Evolutionary conservation across 768 basidiomycete genomes (phyloP).

Genomic region (Leccinum variicolor): DNA sequence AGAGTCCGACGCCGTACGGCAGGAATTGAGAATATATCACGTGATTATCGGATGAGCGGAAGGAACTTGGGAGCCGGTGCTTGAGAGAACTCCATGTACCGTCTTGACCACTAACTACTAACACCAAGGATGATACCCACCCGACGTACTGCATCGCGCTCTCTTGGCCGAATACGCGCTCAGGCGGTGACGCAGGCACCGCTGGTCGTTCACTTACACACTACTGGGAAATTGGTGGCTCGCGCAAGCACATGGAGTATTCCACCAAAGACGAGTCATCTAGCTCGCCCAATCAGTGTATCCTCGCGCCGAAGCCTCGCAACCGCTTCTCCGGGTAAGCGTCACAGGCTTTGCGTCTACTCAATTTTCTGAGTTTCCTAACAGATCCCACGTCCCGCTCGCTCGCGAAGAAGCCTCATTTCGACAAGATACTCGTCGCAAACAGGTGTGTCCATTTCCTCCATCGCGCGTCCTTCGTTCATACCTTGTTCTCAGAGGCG

Average conservation of each 20-base stretch:
- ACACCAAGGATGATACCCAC: slow-evolving; percentile 28
- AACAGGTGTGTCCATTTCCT: slow-evolving; percentile 51
- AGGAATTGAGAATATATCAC: slow-evolving; percentile 18
- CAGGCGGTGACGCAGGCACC: slow-evolving; percentile 10
- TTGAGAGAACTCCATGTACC: neutral
- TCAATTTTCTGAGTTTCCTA: neutral
- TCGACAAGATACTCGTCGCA: slow-evolving; percentile 89
- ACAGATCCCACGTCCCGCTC: slow-evolving; percentile 1
- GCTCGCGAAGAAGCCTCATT: slow-evolving; percentile 48
- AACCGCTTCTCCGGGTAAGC: slow-evolving; percentile 17
- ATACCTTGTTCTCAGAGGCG: slow-evolving; percentile 54
- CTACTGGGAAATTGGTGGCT: slow-evolving; percentile 2
- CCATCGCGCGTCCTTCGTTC: neutral
- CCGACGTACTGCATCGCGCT: slow-evolving; percentile 25
- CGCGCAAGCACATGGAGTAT: slow-evolving; percentile 1
- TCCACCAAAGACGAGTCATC: neutral
- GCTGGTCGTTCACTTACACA: slow-evolving; percentile 4
- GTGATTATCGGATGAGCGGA: slow-evolving; percentile 20
- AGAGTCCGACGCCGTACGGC: slow-evolving; percentile 60
- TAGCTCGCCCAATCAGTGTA: neutral
- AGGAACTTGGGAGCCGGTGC: slow-evolving; percentile 17
- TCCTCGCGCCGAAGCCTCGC: slow-evolving; percentile 13
- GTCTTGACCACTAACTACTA: neutral
- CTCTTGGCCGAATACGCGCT: slow-evolving; percentile 20
- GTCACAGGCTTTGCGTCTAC: neutral